Conservation (phyloP, 2,329 filamentous ascomycete genomes). For the Colletotrichum cuscutae region DNA sequence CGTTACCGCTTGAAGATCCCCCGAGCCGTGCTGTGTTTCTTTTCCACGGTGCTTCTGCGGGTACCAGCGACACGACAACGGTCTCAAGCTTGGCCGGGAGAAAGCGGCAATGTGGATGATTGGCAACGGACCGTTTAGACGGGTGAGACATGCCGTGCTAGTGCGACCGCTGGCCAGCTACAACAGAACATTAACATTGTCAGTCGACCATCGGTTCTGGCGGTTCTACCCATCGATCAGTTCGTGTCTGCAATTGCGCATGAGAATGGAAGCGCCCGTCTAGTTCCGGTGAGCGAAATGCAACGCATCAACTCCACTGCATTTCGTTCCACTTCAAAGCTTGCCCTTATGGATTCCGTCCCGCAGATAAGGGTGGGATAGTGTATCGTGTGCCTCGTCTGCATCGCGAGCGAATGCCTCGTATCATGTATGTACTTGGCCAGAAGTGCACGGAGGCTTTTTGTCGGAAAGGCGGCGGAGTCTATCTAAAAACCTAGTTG, state of each 20-base stretch:
- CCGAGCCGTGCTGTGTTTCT: constrained; percentile 5
- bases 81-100: constrained; percentile 26
- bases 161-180: constrained; percentile 11
- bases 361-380: neutral
- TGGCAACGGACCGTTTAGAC: constrained; percentile 4
- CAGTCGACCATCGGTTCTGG: neutral
- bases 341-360: neutral
- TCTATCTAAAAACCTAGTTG: neutral
- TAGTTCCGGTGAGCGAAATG: neutral
- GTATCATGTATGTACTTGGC: constrained; percentile 2
- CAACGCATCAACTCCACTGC: constrained; percentile 9
- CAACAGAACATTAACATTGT: neutral
- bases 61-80: constrained; percentile 27
- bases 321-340: constrained; percentile 16
- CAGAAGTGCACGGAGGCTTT: neutral
- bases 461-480: neutral
- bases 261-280: constrained; percentile 16
- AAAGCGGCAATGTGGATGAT: constrained; percentile 33
- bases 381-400: constrained; percentile 6
- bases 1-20: constrained; percentile 7
- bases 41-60: constrained; percentile 14
- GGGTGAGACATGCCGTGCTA: constrained; percentile 23
- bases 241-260: neutral
- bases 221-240: neutral
- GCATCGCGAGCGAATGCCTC: neutral